Percentiles rank a stretch among this genome's conserved stretches.
Conservation (phyloP, 768 basidiomycete genomes). For the Nidularia sp. region DNA sequence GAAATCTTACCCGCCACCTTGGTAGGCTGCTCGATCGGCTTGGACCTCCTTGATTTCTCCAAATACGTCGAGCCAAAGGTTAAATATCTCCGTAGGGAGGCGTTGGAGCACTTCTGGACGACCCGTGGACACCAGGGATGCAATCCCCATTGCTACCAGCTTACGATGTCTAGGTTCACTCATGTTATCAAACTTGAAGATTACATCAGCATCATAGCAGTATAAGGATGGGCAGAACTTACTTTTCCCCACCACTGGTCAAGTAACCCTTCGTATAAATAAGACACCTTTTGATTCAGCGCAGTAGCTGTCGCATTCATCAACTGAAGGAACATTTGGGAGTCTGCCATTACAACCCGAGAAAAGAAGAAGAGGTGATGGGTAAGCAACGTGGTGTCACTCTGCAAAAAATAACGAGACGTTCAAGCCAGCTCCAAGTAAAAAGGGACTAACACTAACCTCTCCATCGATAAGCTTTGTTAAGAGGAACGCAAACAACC, state of each 20-base stretch:
- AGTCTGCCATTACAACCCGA: conserved; percentile 65
- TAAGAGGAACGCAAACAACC: conserved; percentile 64
- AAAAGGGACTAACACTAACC: conserved; percentile 34
- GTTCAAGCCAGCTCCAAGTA: background rate
- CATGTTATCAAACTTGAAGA: conserved; percentile 80
- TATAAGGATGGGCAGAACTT: conserved; percentile 13
- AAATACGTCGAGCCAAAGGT: conserved; percentile 86
- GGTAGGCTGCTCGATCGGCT: conserved; percentile 17
- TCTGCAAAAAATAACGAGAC: conserved; percentile 17
- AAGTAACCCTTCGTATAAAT: conserved; percentile 62
- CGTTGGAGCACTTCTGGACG: conserved; percentile 68
- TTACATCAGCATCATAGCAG: background rate
- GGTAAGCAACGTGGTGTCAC: conserved; percentile 43
- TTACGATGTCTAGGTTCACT: conserved; percentile 83
- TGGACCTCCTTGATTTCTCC: conserved; percentile 79
- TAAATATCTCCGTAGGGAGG: conserved; percentile 73
- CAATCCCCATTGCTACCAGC: conserved; percentile 78
- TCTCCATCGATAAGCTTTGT: conserved; percentile 62
- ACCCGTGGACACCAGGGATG: conserved; percentile 71
- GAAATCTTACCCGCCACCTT: conserved; percentile 27
- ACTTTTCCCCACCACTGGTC: conserved; percentile 85
- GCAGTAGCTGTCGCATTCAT: conserved; percentile 57
- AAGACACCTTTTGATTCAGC: conserved; percentile 41
- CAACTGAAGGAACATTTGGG: conserved; percentile 65
- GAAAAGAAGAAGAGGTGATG: conserved; percentile 75